Conservation (phyloP, 208 protist genomes). For the Leishmania aethiopica region DNA sequence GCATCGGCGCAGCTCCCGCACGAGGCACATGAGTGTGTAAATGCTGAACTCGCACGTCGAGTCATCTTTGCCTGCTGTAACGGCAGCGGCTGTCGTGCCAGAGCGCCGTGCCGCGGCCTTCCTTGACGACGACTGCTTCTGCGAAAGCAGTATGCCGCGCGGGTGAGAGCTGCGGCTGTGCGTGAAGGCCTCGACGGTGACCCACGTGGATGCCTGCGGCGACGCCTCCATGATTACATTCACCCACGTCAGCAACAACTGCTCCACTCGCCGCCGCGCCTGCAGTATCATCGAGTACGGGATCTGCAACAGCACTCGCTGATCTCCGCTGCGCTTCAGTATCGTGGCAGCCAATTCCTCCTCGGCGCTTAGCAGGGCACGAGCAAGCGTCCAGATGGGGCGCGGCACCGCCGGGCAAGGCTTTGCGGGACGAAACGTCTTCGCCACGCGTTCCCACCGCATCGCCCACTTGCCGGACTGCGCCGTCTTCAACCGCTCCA, state of each 20-base stretch:
- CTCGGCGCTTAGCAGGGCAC: slow-evolving; percentile 45
- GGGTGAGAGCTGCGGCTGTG: slow-evolving; percentile 6
- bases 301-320: slow-evolving; percentile 17
- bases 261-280: slow-evolving; percentile 39
- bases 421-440: slow-evolving; percentile 61
- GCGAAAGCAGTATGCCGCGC: slow-evolving; percentile 10
- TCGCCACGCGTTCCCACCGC: slow-evolving; percentile 81
- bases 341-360: slow-evolving; percentile 35
- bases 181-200: slow-evolving; percentile 26
- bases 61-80: not conserved
- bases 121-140: slow-evolving; percentile 1
- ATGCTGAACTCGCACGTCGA: slow-evolving; percentile 37
- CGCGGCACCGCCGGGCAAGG: slow-evolving; percentile 42
- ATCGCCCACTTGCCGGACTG: slow-evolving; percentile 35
- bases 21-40: slow-evolving; percentile 48
- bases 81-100: not conserved
- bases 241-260: slow-evolving; percentile 73
- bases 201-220: slow-evolving; percentile 36
- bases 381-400: slow-evolving; percentile 31
- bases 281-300: slow-evolving; percentile 26
- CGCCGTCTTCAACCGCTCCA: slow-evolving; percentile 27
- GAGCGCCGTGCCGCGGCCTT: not conserved
- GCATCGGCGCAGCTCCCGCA: slow-evolving; percentile 57
- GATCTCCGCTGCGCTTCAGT: slow-evolving; percentile 13
- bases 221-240: slow-evolving; percentile 69